Percentiles rank a stretch among this genome's conserved stretches.
phyloP scores from a whole-genome alignment of 352 stramenopile genomes.

The Pythium scleroteichum region DNA sequence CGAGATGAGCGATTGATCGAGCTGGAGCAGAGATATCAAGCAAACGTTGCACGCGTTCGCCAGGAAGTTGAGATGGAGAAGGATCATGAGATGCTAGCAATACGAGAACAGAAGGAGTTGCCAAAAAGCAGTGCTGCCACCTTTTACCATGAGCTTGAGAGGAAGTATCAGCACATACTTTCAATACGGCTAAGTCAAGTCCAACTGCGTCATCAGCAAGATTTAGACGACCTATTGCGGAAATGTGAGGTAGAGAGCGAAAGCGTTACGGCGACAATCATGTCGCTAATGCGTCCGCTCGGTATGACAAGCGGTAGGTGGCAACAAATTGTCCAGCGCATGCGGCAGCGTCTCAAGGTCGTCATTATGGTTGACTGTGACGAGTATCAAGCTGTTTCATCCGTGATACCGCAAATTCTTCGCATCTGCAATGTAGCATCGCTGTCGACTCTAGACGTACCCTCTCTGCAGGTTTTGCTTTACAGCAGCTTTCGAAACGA shows the following conservation, averaged over 20 bases:
- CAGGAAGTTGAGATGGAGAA: conserved; percentile 31
- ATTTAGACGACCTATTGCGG: conserved; percentile 57
- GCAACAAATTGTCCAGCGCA: conserved; percentile 59
- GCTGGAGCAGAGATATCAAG: conserved; percentile 42
- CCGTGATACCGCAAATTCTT: conserved; percentile 34
- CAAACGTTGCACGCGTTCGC: conserved; percentile 35
- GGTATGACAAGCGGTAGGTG: conserved; percentile 72
- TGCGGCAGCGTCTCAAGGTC: conserved; percentile 50
- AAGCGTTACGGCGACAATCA: conserved; percentile 69
- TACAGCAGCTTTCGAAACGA: conserved; percentile 54
- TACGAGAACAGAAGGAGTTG: conserved; percentile 5
- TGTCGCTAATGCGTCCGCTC: conserved; percentile 69
- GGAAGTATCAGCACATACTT: conserved; percentile 33
- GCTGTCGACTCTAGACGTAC: conserved; percentile 24
- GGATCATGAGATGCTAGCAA: conserved; percentile 35
- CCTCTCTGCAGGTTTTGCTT: conserved; percentile 35
- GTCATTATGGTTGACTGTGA: conserved; percentile 44
- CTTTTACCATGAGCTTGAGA: conserved; percentile 44
- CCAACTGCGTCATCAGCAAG: conserved; percentile 61
- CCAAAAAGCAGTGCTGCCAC: conserved; percentile 30
- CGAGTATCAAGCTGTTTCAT: conserved; percentile 19
- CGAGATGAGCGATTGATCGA: conserved; percentile 64
- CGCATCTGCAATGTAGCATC: conserved; percentile 34
- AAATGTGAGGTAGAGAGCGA: conserved; percentile 70
- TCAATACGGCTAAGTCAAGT: conserved; percentile 30